These are phyloP conservation scores for Dunaliella primolecta DNA, from an alignment of 139 green algal genomes.

Conservation along the genomic window DNA sequence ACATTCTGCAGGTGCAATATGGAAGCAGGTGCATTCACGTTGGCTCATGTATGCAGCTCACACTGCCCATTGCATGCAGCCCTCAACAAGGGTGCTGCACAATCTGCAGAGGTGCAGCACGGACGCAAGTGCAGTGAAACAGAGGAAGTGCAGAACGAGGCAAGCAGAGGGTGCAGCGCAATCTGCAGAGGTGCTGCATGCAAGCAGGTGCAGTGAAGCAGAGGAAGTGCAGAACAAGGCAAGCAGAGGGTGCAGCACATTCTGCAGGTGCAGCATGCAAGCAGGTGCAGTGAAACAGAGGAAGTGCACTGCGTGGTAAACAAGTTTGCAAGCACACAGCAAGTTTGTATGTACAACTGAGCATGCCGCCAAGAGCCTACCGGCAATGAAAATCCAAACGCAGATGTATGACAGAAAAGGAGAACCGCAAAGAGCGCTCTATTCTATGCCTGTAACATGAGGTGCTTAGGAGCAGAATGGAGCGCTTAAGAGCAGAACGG, in stretches of 20 bases:
- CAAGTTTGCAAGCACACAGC: too few relatives aligned
- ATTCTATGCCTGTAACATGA: too few relatives aligned
- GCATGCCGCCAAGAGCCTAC: too few relatives aligned
- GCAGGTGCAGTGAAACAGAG: background rate
- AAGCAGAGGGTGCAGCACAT: background rate
- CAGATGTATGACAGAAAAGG: too few relatives aligned
- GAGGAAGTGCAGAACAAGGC: background rate
- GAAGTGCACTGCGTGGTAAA: background rate
- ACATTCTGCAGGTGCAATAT: background rate
- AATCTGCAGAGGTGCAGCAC: background rate
- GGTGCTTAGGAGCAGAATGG: too few relatives aligned
- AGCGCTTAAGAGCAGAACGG: too few relatives aligned
- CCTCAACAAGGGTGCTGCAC: background rate
- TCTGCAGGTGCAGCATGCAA: background rate
- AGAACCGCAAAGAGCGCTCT: too few relatives aligned
- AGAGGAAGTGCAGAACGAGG: background rate
- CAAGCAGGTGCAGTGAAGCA: background rate
- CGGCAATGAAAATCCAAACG: too few relatives aligned
- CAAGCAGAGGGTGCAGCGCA: background rate
- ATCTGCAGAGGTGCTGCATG: background rate
- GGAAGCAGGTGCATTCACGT: too few relatives aligned
- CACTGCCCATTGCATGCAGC: background rate
- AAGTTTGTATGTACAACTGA: too few relatives aligned
- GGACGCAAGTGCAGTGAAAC: background rate
- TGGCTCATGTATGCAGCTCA: background rate